phyloP scores from a whole-genome alignment of 2,329 filamentous ascomycete species.

The Aspergillus floridensis region DNA sequence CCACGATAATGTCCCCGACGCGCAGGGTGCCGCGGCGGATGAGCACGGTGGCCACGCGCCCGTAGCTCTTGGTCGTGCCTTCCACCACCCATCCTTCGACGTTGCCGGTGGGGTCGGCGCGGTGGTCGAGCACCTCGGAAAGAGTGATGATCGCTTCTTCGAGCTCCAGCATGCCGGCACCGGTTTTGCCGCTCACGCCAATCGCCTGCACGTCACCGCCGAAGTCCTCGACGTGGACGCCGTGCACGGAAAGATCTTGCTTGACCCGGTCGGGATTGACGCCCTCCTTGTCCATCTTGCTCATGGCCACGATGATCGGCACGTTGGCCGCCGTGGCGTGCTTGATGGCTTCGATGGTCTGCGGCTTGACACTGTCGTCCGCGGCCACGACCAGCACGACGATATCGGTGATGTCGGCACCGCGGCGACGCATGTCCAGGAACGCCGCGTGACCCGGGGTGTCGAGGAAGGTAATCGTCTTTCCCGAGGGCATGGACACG shows the following conservation, averaged over 20 bases:
- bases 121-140: conserved; percentile 85
- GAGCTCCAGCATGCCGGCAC: conserved; percentile 82
- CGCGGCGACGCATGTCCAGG: conserved; percentile 89
- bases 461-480: conserved; percentile 92
- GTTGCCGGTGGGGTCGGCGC: conserved; percentile 71
- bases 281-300: conserved; percentile 89
- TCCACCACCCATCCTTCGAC: conserved; percentile 95
- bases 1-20: conserved; percentile 77
- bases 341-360: conserved; percentile 93
- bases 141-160: conserved; percentile 87
- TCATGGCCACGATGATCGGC: conserved; percentile 95
- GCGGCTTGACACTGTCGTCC: conserved; percentile 95
- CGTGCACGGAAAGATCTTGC: conserved; percentile 75
- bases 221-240: conserved; percentile 89
- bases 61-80: conserved; percentile 79
- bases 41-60: conserved; percentile 83
- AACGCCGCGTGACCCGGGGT: conserved; percentile 97
- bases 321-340: conserved; percentile 84
- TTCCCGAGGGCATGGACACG: conserved; percentile 79
- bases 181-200: conserved; percentile 88
- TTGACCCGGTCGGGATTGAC: conserved; percentile 81
- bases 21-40: conserved; percentile 83
- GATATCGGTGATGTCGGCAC: conserved; percentile 94
- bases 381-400: conserved; percentile 93
- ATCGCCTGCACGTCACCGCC: conserved; percentile 94